Evolutionary conservation across 75 land plant species (phyloP).

Genomic region (Isoetes taiwanensis): DNA sequence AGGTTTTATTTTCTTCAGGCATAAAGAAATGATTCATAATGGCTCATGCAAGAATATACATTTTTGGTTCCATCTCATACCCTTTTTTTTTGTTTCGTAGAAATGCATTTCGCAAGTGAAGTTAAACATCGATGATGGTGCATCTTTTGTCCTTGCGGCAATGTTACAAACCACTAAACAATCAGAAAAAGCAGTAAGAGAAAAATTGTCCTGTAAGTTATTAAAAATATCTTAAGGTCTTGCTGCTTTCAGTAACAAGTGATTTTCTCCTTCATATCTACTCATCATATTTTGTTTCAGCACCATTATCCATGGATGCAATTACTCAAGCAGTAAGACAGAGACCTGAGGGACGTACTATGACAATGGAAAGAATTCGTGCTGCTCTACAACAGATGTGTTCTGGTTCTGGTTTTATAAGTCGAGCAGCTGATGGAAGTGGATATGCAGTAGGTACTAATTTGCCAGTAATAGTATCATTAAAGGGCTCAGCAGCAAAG

Average conservation of each 20-base stretch:
- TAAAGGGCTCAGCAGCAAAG: neutral
- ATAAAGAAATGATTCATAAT: too few species aligned
- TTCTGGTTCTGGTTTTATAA: constrained; percentile 26
- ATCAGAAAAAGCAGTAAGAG: neutral
- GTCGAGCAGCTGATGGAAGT: constrained; percentile 18
- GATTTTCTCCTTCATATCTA: neutral
- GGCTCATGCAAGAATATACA: too few species aligned
- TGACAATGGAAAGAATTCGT: constrained; percentile 59
- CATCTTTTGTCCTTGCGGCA: neutral
- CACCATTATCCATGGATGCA: constrained; percentile 38
- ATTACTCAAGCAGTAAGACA: constrained; percentile 51
- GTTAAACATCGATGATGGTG: neutral
- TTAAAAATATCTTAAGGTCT: neutral
- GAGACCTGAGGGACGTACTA: constrained; percentile 38
- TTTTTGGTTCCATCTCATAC: too few species aligned
- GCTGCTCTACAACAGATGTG: constrained; percentile 44
- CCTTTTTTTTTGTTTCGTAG: neutral
- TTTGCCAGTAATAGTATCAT: constrained; percentile 51
- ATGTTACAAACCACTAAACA: neutral
- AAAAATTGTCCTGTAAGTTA: neutral
- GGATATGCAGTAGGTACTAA: constrained; percentile 18
- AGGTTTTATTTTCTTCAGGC: constrained; percentile 44
- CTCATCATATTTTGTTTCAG: constrained; percentile 21
- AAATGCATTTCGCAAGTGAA: too few species aligned
- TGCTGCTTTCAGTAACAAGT: too few species aligned